Evolutionary conservation across 2,329 filamentous ascomycete species (phyloP), one percentile per base, ranked within the genome.

Genomic region (Daldinia sp.): DNA sequence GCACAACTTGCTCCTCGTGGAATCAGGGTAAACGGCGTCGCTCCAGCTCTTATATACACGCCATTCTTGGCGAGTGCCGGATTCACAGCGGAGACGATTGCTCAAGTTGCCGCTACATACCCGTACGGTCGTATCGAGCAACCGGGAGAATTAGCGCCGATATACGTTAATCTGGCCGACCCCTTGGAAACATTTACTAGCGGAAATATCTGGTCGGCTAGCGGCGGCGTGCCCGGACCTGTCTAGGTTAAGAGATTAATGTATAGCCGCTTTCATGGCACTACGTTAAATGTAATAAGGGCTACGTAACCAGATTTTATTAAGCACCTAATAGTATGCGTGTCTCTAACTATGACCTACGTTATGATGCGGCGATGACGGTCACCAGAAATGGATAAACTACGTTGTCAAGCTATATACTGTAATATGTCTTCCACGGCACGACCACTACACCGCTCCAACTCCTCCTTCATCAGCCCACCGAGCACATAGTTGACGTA

Each of bases 141-240:
- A 41, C 53, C 53, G 19, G 39, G 17, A 8, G 53, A 56, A 30
- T 29, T 56, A 29, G 52, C 39, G 3, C 52, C 52, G 9, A n/a
- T 55, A 7, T 55, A 47, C 7, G 52, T 55, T 13, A 35, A 17
- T 13, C 29, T 47, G n/a, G 39, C 53, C 7, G 41, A 56, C 9
- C 53, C 53, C 13, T 15, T 48, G 41, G 41, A 13, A n/a, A 47
- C 37, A 10, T 48, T 25, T 8, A 13, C 53, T 21, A 49, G 53
- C 32, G 53, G 25, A 13, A 37, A 13, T 9, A 56, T 56, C 15
- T 35, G 47, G 47, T 6, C 39, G 4, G 13, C 13, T 2, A 45
- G 19, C 6, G 39, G 39, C 27, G 21, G 19, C 5, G 21, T 27
- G 3, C 39, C 39, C 9, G 39, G 39, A 3, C 21, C 39, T 2